Conservation (phyloP, 345 rosid species). For the Psidium friedrichsthalianum region DNA sequence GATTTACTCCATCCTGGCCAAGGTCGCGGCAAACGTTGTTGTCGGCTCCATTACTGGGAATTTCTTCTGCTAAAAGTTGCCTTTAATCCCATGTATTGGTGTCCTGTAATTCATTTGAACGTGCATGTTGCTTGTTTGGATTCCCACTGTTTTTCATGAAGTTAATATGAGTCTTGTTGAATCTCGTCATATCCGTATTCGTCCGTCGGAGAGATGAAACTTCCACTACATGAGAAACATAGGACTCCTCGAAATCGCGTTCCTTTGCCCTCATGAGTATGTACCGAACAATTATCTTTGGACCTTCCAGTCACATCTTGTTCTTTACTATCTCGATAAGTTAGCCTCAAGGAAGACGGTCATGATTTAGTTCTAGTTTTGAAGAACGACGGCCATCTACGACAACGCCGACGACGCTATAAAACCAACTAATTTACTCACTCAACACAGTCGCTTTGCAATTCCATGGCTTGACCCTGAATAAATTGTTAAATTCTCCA, state of each 20-base stretch:
- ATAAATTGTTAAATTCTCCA: background rate
- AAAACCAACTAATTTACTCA: background rate
- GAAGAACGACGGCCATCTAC: background rate
- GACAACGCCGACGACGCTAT: fast-evolving
- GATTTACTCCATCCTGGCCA: background rate
- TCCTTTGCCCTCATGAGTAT: background rate
- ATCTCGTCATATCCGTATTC: background rate
- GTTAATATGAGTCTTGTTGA: background rate
- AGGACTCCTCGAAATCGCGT: background rate
- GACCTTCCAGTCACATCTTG: background rate
- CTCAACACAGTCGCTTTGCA: background rate
- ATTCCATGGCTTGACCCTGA: background rate
- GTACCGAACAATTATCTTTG: background rate
- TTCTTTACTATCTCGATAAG: background rate
- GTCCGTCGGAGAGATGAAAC: background rate
- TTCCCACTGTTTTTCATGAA: background rate
- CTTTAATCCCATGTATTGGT: background rate
- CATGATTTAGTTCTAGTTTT: background rate
- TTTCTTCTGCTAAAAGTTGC: background rate
- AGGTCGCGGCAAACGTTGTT: background rate
- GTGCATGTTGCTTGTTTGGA: background rate
- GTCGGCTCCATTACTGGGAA: background rate
- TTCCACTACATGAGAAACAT: background rate
- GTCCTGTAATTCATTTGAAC: background rate
- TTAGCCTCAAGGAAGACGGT: background rate